A percentile compares a stretch with the other conserved stretches of the same genome.
Conservation (phyloP, 1,284 basidiomycete species). For the Rhodofomes roseus region DNA sequence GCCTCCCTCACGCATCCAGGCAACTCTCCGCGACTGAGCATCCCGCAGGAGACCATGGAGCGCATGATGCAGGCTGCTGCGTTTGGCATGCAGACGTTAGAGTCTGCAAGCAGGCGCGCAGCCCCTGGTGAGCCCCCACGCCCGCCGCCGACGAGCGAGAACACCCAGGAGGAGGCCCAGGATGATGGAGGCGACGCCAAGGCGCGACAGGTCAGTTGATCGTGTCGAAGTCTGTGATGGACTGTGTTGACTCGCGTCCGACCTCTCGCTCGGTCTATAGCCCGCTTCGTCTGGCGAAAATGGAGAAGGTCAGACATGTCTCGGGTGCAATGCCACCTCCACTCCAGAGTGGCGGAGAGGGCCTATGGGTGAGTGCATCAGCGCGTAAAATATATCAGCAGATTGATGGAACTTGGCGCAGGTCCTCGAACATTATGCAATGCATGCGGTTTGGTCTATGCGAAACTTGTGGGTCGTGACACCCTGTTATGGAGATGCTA, state of each 20-base stretch:
- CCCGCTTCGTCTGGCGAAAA: slow-evolving; percentile 30
- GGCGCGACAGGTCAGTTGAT: slow-evolving; percentile 19
- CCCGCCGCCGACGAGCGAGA: slow-evolving; percentile 10
- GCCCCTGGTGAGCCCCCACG: slow-evolving; percentile 14
- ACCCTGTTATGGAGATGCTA: too few relatives aligned
- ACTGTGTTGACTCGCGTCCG: neutral
- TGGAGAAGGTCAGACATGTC: slow-evolving; percentile 62
- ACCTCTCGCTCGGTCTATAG: neutral
- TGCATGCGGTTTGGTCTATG: slow-evolving; percentile 76
- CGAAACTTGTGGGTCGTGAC: slow-evolving; percentile 54
- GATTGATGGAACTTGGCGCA: slow-evolving; percentile 20
- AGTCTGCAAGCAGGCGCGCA: slow-evolving; percentile 31
- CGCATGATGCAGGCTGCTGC: slow-evolving; percentile 47
- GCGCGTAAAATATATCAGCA: neutral
- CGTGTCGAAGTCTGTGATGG: neutral
- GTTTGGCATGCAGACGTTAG: slow-evolving; percentile 49
- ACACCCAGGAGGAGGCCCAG: slow-evolving; percentile 16
- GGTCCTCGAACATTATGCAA: slow-evolving; percentile 74
- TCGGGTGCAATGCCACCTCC: slow-evolving; percentile 77
- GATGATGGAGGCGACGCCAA: slow-evolving; percentile 11
- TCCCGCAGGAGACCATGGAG: slow-evolving; percentile 38
- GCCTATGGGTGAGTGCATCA: slow-evolving; percentile 57
- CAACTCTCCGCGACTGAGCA: slow-evolving; percentile 23
- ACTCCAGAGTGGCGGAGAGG: slow-evolving; percentile 82
- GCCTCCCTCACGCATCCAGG: slow-evolving; percentile 28